Conservation (phyloP, 2,329 filamentous ascomycete species). For the Ceratocystis cubensis region DNA sequence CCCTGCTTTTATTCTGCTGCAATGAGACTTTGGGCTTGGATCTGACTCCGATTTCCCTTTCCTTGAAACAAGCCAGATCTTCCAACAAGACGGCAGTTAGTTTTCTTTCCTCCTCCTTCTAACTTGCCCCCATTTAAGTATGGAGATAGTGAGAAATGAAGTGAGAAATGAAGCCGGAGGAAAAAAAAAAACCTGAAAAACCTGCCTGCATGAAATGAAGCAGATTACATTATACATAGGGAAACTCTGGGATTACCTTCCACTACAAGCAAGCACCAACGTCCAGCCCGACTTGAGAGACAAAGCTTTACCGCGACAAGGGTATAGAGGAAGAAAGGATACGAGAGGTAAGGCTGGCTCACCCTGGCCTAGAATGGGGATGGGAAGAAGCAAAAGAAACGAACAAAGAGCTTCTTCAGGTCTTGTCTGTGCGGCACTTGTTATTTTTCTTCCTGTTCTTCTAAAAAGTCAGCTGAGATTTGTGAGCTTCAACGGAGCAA, state of each 20-base stretch:
- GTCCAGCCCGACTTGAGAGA: not conserved
- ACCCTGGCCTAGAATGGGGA: too few species aligned
- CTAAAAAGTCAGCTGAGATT: not conserved
- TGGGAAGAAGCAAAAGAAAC: not conserved
- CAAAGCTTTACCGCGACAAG: not conserved
- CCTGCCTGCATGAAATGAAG: not conserved
- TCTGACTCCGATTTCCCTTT: not conserved
- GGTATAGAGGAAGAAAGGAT: not conserved
- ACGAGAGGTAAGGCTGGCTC: not conserved
- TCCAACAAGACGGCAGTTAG: not conserved
- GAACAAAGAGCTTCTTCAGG: not conserved
- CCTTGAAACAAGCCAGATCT: conserved; percentile 5
- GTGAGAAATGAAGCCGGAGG: not conserved
- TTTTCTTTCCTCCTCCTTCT: not conserved
- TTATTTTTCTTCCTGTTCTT: not conserved
- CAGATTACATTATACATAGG: not conserved
- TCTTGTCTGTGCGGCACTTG: not conserved
- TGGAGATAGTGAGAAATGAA: not conserved
- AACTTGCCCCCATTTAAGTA: not conserved
- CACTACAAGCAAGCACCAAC: too few species aligned
- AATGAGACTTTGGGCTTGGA: not conserved
- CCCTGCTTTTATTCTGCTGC: not conserved
- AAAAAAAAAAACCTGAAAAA: not conserved
- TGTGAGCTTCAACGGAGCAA: not conserved
- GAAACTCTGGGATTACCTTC: too few species aligned